A percentile compares a stretch with the other conserved stretches of the same genome.
Conservation (phyloP, 202 grass and related monocot genomes). For the Bolboschoenoplectus hybrid region DNA sequence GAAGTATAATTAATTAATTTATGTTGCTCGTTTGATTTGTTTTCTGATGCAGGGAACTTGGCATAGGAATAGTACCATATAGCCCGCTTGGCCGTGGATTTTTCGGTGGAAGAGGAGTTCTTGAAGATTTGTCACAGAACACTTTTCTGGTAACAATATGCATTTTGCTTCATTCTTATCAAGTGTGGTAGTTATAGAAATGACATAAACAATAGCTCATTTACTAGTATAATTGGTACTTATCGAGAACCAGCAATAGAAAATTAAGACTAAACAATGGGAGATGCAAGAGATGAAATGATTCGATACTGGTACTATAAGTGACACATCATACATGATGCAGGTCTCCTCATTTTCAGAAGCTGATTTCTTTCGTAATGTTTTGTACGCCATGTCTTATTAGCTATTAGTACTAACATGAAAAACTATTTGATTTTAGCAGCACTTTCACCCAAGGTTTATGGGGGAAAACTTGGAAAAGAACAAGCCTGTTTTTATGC, state of each 20-base stretch:
- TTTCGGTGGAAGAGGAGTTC: conserved; percentile 46
- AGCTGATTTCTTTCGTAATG: neutral
- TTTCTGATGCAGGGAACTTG: conserved; percentile 40
- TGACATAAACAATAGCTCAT: neutral
- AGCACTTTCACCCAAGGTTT: conserved; percentile 40
- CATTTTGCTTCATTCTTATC: neutral
- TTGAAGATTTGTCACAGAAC: conserved; percentile 32
- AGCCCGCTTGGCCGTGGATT: conserved; percentile 46
- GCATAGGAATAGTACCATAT: conserved; percentile 56
- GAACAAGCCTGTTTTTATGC: conserved; percentile 35
- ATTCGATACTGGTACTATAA: too few relatives aligned
- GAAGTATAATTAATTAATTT: neutral
- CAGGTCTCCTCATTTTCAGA: neutral
- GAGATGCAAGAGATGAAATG: neutral
- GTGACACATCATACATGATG: neutral
- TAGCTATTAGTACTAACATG: neutral
- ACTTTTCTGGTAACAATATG: conserved; percentile 22
- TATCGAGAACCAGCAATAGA: neutral
- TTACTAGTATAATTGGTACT: neutral
- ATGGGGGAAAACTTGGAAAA: conserved; percentile 39
- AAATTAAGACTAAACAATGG: neutral
- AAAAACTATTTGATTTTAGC: conserved; percentile 8
- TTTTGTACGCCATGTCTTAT: conserved; percentile 28
- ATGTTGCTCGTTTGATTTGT: neutral
- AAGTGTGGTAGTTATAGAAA: neutral